A percentile compares a stretch with the other conserved stretches of the same genome.
Evolutionary conservation across 176 grass and related monocot genomes (phyloP).

Genomic region (Raddia guianensis): DNA sequence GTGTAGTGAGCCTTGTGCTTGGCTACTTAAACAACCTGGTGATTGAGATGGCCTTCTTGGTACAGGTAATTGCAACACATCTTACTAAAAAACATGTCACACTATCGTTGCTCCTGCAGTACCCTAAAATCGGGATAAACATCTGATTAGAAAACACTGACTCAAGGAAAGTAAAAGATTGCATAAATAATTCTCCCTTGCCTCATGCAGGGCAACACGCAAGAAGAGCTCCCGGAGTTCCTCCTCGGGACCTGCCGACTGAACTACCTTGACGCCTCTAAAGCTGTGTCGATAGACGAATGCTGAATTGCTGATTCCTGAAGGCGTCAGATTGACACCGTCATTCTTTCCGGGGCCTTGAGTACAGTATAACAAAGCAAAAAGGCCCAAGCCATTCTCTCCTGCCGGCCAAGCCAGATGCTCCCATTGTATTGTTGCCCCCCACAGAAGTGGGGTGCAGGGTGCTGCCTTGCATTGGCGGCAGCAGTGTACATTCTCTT

Average conservation of each 20-base stretch:
- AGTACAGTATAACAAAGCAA: constrained; percentile 34
- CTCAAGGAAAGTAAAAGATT: too few relatives aligned
- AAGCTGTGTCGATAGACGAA: constrained; percentile 73
- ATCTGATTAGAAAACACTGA: neutral
- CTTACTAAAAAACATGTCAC: neutral
- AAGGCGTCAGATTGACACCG: constrained; percentile 6
- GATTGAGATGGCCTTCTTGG: constrained; percentile 96
- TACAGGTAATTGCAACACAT: constrained; percentile 54
- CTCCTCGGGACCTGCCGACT: constrained; percentile 85
- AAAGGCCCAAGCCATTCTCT: constrained; percentile 45
- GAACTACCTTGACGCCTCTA: constrained; percentile 84
- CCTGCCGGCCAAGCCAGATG: constrained; percentile 14
- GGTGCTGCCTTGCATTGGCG: neutral
- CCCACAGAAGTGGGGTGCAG: neutral
- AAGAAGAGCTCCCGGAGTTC: constrained; percentile 93
- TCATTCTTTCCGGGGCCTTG: constrained; percentile 31
- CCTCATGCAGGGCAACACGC: constrained; percentile 71
- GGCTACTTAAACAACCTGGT: constrained; percentile 94
- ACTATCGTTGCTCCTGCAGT: neutral
- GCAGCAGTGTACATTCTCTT: constrained; percentile 51
- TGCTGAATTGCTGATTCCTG: constrained; percentile 58
- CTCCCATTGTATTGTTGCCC: constrained; percentile 29
- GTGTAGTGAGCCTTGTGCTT: constrained; percentile 89
- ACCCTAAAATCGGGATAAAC: neutral
- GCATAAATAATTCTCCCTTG: neutral